Evolutionary conservation across 768 basidiomycete species (phyloP), one percentile per base, ranked within the genome.

Genomic region (Amanita thiersii): DNA sequence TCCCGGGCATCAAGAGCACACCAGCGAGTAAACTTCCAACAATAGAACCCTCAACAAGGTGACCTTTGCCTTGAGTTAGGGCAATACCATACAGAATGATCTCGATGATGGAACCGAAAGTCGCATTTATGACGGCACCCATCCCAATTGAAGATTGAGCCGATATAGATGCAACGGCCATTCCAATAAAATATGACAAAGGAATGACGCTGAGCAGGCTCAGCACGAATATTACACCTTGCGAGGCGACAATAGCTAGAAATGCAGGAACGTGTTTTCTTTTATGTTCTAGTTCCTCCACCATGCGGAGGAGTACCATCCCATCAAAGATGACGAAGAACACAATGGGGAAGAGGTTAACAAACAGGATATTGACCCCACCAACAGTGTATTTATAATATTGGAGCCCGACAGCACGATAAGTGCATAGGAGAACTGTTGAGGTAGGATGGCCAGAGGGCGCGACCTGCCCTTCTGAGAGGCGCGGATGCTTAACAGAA

Each of bases 381-480:
- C 96, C 91, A 37, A 99, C 76, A 4, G 96, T 99, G 59, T 99
- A 99, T 70, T 99, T 99, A 83, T 88, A 97, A 64, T 96, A 98
- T 58, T 93, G 74, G 53, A 78, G 66, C 1, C 94, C 96, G 39
- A 81, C 71, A 1, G 96, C 96, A 17, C 81, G 80, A 59, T 98
- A 98, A 3, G 86, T 94, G 64, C 96, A 99, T 20, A 99, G 75
- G 19, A 99, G 68, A 4, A 99, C 86, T 0, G 87, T 97, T 31
- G 90, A 86, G 24, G 72, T 74, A 1, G 83, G 82, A n/a, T 75
- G 78, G 14, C 84, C 85, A 8, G 75, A 75, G 3, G 96, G 96
- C 0, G 94, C 92, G 1, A 75, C 70, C 62, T 99, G 94, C 23
- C 96, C 96, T 15, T 86, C 83, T 6, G 81, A 75, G 10, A 94